These are phyloP conservation scores for Singerocomus inundabilis DNA, from an alignment of 1,284 basidiomycete genomes.

Conservation along the genomic window DNA sequence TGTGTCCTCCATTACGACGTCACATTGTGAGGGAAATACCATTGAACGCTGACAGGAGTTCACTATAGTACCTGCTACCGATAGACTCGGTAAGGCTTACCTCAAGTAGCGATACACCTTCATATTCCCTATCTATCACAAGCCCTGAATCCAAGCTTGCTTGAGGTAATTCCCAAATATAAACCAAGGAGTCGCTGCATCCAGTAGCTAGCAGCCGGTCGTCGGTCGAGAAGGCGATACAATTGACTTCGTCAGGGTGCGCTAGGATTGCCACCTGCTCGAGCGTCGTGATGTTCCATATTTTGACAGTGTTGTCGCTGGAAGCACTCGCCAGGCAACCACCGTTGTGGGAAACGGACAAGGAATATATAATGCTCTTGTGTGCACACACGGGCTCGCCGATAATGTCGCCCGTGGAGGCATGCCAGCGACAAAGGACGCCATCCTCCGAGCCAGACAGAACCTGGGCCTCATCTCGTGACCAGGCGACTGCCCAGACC, in stretches of 20 bases:
- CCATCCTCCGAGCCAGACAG: slow-evolving; percentile 28
- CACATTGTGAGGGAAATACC: slow-evolving; percentile 1
- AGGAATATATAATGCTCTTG: slow-evolving; percentile 27
- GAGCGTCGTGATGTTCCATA: slow-evolving; percentile 32
- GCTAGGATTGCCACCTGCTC: slow-evolving; percentile 23
- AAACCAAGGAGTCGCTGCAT: slow-evolving; percentile 25
- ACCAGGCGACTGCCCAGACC: slow-evolving; percentile 33
- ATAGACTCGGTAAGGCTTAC: slow-evolving; percentile 15
- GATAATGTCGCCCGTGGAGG: slow-evolving; percentile 18
- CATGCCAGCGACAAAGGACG: slow-evolving; percentile 27
- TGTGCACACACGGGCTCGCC: slow-evolving; percentile 28
- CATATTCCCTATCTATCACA: slow-evolving; percentile 22
- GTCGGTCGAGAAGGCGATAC: slow-evolving; percentile 26
- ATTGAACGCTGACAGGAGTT: slow-evolving; percentile 13
- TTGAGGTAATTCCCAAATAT: slow-evolving; percentile 30
- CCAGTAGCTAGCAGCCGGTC: slow-evolving; percentile 29
- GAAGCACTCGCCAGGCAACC: slow-evolving; percentile 31
- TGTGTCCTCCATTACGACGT: slow-evolving; percentile 1
- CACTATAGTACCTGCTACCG: slow-evolving; percentile 3
- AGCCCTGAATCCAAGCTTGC: slow-evolving; percentile 30
- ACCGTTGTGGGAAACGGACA: slow-evolving; percentile 29
- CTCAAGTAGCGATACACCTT: slow-evolving; percentile 28
- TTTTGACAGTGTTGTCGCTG: slow-evolving; percentile 29
- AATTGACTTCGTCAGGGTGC: slow-evolving; percentile 27
- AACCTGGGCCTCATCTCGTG: slow-evolving; percentile 29